Evolutionary conservation across 257 asterid species (phyloP).

Genomic region (Scutellaria minor): DNA sequence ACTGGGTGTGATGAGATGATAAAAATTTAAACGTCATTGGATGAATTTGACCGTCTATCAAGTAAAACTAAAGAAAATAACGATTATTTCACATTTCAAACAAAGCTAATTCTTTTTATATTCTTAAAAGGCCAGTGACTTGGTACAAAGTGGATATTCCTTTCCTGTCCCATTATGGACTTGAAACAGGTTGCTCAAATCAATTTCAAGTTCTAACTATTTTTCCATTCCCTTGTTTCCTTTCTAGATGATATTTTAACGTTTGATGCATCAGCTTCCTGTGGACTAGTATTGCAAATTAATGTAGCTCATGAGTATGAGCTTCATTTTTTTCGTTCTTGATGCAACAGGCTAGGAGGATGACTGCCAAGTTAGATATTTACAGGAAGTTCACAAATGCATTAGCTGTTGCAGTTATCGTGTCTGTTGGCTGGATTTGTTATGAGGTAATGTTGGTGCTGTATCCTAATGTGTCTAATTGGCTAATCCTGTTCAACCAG

Average conservation of each 20-base stretch:
- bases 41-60: slow-evolving; percentile 13
- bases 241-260: neutral
- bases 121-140: neutral
- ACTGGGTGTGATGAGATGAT: neutral
- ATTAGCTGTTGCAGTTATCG: slow-evolving; percentile 77
- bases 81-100: neutral
- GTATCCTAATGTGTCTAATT: neutral
- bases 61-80: neutral
- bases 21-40: neutral
- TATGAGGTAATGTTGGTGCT: slow-evolving; percentile 67
- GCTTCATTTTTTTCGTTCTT: slow-evolving; percentile 30
- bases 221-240: neutral
- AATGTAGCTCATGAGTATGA: slow-evolving; percentile 16
- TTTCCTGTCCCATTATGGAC: neutral
- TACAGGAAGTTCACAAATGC: slow-evolving; percentile 96
- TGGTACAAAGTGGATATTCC: slow-evolving; percentile 14
- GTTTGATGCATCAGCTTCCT: slow-evolving; percentile 9
- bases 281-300: neutral
- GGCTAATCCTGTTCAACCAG: neutral
- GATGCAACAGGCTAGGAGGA: slow-evolving; percentile 71
- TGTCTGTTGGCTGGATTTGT: slow-evolving; percentile 95
- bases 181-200: slow-evolving; percentile 18
- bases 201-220: slow-evolving; percentile 4
- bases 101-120: neutral
- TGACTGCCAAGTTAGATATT: slow-evolving; percentile 82